Evolutionary conservation across 805 yeast species (phyloP).

Genomic region (Ascoidea rubescens): DNA sequence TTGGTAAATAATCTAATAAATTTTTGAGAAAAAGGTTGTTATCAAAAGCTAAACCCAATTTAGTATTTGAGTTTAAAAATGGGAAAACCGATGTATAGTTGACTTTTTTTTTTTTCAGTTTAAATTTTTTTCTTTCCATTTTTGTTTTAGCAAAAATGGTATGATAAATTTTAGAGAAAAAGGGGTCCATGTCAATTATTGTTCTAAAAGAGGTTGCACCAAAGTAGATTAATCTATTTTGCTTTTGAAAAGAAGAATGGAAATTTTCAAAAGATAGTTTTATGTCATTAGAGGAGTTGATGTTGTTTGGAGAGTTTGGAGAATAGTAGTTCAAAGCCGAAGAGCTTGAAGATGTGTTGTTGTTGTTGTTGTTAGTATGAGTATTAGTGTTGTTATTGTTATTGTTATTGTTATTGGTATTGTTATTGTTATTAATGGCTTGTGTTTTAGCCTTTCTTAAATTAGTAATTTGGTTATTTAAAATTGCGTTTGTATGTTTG

Average conservation of each 20-base stretch:
- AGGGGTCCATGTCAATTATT: slow-evolving; percentile 5
- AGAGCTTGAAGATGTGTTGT: background rate
- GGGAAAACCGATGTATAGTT: slow-evolving; percentile 6
- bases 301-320: background rate
- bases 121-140: slow-evolving; percentile 7
- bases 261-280: slow-evolving; percentile 1
- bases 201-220: slow-evolving; percentile 10
- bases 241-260: slow-evolving; percentile 4
- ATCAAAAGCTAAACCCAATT: background rate
- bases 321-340: background rate
- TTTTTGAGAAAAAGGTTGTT: background rate
- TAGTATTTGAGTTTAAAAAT: slow-evolving; percentile 1
- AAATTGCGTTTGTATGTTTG: too few relatives aligned
- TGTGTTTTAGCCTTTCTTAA: background rate
- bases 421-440: background rate
- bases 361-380: background rate
- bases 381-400: background rate
- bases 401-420: background rate
- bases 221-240: slow-evolving; percentile 8
- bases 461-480: too few relatives aligned
- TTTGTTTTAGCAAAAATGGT: slow-evolving; percentile 6
- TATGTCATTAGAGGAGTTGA: background rate
- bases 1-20: slow-evolving; percentile 6
- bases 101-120: slow-evolving; percentile 1
- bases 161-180: slow-evolving; percentile 7